Evolutionary conservation across 2,329 filamentous ascomycete species (phyloP), one percentile per base, ranked within the genome.

Genomic region (Cladosporium sp.): DNA sequence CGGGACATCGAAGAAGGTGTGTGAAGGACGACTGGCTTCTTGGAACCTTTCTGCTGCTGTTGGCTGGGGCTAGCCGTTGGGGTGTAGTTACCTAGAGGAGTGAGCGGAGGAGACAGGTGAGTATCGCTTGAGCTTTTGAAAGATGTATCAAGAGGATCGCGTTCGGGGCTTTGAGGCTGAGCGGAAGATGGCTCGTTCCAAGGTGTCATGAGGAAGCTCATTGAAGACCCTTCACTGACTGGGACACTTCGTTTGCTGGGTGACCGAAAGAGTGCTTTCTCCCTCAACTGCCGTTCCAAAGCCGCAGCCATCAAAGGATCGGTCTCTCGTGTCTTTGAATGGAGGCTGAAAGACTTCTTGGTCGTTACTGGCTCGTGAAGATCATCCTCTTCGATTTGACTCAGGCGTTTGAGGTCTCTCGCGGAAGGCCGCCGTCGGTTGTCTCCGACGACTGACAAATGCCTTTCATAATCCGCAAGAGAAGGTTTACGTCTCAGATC

Each of bases 231-330:
- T n/a, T 50, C 48, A 18, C 48, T 50, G 28, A 43, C 10, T 4
- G 48, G 48, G 6, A 59, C 57, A 10, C 55, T 52, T n/a, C 56
- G 59, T 46, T 67, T 67, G 53, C 62, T 66, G 14, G 57, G 54
- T 3, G 62, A 61, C 4, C 63, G 63, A 35, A 68, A 67, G 31
- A 69, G 44, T 7, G 65, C 64, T 45, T 68, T 68, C 43, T 68
- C 66, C 14, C 59, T 55, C 45, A 66, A 59, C 50, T 67, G 63
- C 45, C 60, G 58, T 34, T 64, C 59, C 41, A 68, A 54, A 3
- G 67, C 67, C 45, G 65, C 61, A 13, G 63, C 61, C 65, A 68
- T 68, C 37, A 68, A 50, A 4, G 58, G 45, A 33, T 59, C 40
- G 4, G 40, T 43, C 4, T 37, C 40, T 28, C 37, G 48, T 5